phyloP scores from a whole-genome alignment of 2,329 filamentous ascomycete genomes.

The Tolypocladium inflatum region DNA sequence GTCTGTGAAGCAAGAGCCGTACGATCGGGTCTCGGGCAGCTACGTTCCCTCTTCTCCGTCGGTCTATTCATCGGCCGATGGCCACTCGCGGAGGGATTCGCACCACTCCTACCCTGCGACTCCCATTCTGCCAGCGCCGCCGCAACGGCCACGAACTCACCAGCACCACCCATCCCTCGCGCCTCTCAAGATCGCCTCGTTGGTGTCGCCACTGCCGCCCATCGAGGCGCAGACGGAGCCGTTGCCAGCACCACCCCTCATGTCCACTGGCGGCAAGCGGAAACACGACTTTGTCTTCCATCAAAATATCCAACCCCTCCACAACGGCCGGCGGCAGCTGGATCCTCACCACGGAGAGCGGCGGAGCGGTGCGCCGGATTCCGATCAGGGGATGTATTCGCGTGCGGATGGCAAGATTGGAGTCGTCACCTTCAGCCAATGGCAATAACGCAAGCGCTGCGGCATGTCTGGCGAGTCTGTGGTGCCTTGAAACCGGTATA shows the following conservation, averaged over 20 bases:
- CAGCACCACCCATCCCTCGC: conserved; percentile 18
- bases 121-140: conserved; percentile 15
- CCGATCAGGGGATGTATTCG: conserved; percentile 21
- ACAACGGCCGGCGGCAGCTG: conserved; percentile 27
- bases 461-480: not conserved
- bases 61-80: conserved; percentile 16
- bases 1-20: conserved; percentile 21
- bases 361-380: conserved; percentile 16
- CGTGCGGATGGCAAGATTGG: conserved; percentile 24
- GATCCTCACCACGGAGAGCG: conserved; percentile 20
- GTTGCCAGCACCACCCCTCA: conserved; percentile 12
- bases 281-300: conserved; percentile 26
- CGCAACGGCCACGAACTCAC: conserved; percentile 6
- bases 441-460: conserved; percentile 5
- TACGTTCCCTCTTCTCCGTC: conserved; percentile 29
- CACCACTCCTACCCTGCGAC: conserved; percentile 17
- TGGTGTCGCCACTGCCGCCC: conserved; percentile 23
- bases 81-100: conserved; percentile 20
- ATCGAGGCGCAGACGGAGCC: conserved; percentile 25
- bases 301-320: conserved; percentile 19
- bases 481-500: not conserved
- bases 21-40: conserved; percentile 26
- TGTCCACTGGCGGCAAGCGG: conserved; percentile 23
- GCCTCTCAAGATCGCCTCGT: conserved; percentile 25
- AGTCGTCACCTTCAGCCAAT: conserved; percentile 20